A percentile compares a stretch with the other conserved stretches of the same genome.
Evolutionary conservation across 2,329 filamentous ascomycete species (phyloP).

Genomic region (Dactylellina haptotyla): DNA sequence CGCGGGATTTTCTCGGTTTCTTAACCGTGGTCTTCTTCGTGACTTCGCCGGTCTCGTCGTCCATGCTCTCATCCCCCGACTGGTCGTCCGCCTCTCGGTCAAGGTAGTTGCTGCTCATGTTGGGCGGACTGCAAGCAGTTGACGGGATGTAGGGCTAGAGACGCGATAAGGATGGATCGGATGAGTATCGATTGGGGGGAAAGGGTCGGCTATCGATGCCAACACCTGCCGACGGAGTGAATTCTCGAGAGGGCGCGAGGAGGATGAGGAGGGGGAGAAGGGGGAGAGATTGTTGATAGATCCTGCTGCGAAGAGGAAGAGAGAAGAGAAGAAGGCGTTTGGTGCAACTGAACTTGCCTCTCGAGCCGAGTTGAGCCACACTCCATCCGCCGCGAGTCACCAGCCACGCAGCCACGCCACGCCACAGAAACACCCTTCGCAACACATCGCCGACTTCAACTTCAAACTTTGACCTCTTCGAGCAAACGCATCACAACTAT

Average conservation of each 20-base stretch:
- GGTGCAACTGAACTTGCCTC: slow-evolving; percentile 13
- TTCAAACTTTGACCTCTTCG: background rate
- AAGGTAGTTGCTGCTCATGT: slow-evolving; percentile 76
- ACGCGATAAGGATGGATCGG: slow-evolving; percentile 35
- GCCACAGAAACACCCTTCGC: slow-evolving; percentile 1
- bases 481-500: background rate
- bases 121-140: slow-evolving; percentile 56
- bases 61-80: slow-evolving; percentile 81
- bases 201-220: background rate
- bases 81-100: slow-evolving; percentile 87
- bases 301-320: slow-evolving; percentile 20
- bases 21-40: slow-evolving; percentile 62
- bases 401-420: slow-evolving; percentile 1
- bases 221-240: background rate
- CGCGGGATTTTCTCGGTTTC: slow-evolving; percentile 59
- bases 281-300: slow-evolving; percentile 33
- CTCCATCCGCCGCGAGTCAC: slow-evolving; percentile 9
- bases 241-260: background rate
- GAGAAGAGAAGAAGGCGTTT: slow-evolving; percentile 22
- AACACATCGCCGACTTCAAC: background rate
- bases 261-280: slow-evolving; percentile 9
- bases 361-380: slow-evolving; percentile 43
- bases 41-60: slow-evolving; percentile 76
- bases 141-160: slow-evolving; percentile 4
- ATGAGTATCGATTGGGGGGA: slow-evolving; percentile 2